Percentiles rank a stretch among this genome's conserved stretches.
phyloP scores from a whole-genome alignment of 140 eudicot genomes.

The Oenanthe javanica region DNA sequence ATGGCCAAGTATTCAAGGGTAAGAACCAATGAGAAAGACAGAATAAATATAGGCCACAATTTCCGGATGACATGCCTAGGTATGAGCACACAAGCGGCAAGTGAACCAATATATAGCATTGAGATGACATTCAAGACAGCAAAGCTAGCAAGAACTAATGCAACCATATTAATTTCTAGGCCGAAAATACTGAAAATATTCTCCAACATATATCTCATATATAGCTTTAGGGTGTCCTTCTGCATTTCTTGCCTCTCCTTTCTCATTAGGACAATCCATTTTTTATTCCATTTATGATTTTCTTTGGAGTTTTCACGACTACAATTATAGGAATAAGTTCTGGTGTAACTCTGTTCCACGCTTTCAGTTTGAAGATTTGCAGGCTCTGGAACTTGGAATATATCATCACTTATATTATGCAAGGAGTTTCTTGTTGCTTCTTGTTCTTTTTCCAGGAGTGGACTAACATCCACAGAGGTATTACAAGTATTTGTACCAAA shows the following conservation, averaged over 20 bases:
- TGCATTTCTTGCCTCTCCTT: conserved; percentile 66
- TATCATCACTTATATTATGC: conserved; percentile 20
- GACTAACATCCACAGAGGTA: background rate
- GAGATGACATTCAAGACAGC: conserved; percentile 45
- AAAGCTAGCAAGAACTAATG: conserved; percentile 52
- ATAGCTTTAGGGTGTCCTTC: conserved; percentile 45
- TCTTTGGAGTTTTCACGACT: conserved; percentile 37
- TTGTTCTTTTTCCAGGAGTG: conserved; percentile 7
- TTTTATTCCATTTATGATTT: conserved; percentile 52
- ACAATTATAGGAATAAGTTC: conserved; percentile 26
- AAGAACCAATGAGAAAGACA: conserved; percentile 42
- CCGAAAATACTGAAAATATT: conserved; percentile 64
- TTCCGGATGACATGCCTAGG: conserved; percentile 48
- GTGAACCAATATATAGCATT: conserved; percentile 44
- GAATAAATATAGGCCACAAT: conserved; percentile 55
- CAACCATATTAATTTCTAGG: conserved; percentile 64
- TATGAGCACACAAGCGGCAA: conserved; percentile 59
- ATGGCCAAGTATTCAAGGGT: conserved; percentile 50
- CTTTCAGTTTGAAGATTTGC: conserved; percentile 10
- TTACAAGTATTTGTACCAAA: conserved; percentile 30
- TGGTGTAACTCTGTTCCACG: conserved; percentile 18
- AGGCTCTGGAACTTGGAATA: conserved; percentile 11
- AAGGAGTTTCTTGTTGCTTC: conserved; percentile 23
- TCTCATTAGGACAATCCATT: conserved; percentile 35
- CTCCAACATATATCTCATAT: conserved; percentile 54